These are phyloP conservation scores for Helianthus tuberosus DNA, from an alignment of 129 eudicot species.

Conservation along the genomic window DNA sequence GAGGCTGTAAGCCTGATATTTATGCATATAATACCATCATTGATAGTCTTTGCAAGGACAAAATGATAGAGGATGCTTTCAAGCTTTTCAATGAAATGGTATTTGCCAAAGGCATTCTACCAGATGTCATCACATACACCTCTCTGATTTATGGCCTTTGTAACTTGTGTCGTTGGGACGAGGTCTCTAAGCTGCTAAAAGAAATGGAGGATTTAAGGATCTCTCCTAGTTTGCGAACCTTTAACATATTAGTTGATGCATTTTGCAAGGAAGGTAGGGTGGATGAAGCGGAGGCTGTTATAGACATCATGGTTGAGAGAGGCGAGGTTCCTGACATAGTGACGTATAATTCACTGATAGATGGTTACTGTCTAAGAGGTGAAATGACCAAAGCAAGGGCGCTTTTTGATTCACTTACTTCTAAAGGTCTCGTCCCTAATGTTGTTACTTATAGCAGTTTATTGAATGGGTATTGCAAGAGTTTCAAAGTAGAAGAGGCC, in stretches of 20 bases:
- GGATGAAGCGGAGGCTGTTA: slow-evolving; percentile 27
- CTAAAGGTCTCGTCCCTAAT: no score
- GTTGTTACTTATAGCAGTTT: no score
- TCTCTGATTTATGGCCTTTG: slow-evolving; percentile 23
- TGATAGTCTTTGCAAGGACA: no score
- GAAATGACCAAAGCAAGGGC: slow-evolving; percentile 22
- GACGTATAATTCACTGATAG: background rate
- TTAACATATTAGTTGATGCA: slow-evolving; percentile 37
- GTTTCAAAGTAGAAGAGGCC: no score
- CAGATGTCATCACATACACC: no score
- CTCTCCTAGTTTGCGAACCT: slow-evolving; percentile 6
- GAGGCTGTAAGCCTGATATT: no score
- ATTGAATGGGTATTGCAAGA: no score
- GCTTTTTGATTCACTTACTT: background rate
- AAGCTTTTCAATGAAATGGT: no score
- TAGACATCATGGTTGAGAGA: slow-evolving; percentile 12
- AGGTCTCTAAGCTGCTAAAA: slow-evolving; percentile 18
- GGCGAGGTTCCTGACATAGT: background rate
- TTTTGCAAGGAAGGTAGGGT: background rate
- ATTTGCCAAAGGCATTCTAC: no score
- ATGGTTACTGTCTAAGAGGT: slow-evolving; percentile 5
- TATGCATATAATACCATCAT: no score
- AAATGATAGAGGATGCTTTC: no score
- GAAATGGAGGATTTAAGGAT: slow-evolving; percentile 16
- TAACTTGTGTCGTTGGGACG: slow-evolving; percentile 32